Evolutionary conservation across 1,139 yeast species (phyloP).

Genomic region (Candida sanyaensis): DNA sequence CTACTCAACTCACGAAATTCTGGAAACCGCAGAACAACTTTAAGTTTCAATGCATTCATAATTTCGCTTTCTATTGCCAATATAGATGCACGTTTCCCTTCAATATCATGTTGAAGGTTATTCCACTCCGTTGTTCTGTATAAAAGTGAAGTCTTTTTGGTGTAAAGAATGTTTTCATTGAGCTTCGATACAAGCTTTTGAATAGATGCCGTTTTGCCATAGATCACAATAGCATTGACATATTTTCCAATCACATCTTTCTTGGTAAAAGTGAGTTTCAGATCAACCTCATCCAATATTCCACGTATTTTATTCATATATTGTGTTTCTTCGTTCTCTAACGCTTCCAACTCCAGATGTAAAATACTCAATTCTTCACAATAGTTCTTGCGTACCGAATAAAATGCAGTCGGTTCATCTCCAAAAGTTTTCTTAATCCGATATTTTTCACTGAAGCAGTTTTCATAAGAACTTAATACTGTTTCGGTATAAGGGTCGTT

Average conservation of each 20-base stretch:
- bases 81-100: constrained; percentile 27
- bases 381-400: constrained; percentile 32
- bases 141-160: constrained; percentile 29
- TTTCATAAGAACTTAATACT: constrained; percentile 13
- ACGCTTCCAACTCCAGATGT: constrained; percentile 34
- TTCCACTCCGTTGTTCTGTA: constrained; percentile 38
- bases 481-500: not conserved
- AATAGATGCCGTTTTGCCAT: constrained; percentile 33
- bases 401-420: not conserved
- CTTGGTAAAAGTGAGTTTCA: constrained; percentile 27
- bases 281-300: constrained; percentile 26
- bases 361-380: constrained; percentile 24
- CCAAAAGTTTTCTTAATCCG: constrained; percentile 10
- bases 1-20: constrained; percentile 48
- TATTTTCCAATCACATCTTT: constrained; percentile 34
- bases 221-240: constrained; percentile 33
- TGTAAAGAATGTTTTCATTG: constrained; percentile 26
- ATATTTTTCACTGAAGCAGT: constrained; percentile 24
- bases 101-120: constrained; percentile 27
- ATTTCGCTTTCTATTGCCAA: constrained; percentile 46
- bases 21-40: constrained; percentile 38
- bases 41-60: constrained; percentile 39
- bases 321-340: constrained; percentile 25
- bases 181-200: constrained; percentile 18
- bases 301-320: constrained; percentile 23